Conservation (phyloP, 2,329 filamentous ascomycete genomes). For the Shiraia sp. region DNA sequence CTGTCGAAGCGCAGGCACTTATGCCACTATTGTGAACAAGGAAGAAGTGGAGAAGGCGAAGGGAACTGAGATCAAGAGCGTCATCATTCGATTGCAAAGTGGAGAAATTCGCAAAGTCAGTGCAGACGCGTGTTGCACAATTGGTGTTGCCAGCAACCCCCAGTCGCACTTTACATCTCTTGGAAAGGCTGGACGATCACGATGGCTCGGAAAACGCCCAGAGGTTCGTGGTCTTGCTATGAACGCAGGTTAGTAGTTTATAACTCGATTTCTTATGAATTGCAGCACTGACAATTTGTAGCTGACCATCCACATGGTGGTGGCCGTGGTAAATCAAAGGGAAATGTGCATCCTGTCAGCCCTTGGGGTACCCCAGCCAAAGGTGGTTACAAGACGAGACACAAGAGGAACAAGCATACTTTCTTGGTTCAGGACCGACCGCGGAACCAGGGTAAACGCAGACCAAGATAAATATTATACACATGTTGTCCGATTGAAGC, state of each 20-base stretch:
- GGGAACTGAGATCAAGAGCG: slow-evolving; percentile 71
- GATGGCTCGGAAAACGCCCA: slow-evolving; percentile 92
- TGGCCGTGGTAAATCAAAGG: slow-evolving; percentile 99
- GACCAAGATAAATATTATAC: slow-evolving; percentile 41
- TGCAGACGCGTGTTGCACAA: slow-evolving; percentile 90
- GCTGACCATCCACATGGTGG: slow-evolving; percentile 97
- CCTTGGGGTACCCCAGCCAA: slow-evolving; percentile 94
- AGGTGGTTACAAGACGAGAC: slow-evolving; percentile 88
- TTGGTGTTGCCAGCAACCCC: slow-evolving; percentile 91
- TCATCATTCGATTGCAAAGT: slow-evolving; percentile 85
- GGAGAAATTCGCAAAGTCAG: slow-evolving; percentile 89
- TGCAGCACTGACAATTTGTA: slow-evolving; percentile 35
- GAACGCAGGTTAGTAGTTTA: slow-evolving; percentile 73
- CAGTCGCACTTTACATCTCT: slow-evolving; percentile 88
- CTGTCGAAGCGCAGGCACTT: slow-evolving; percentile 92
- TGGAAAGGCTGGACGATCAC: slow-evolving; percentile 90
- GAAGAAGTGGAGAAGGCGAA: slow-evolving; percentile 67
- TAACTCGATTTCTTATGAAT: not conserved
- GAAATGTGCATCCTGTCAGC: slow-evolving; percentile 91
- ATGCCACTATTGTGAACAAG: slow-evolving; percentile 85
- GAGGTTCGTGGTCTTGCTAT: slow-evolving; percentile 97
- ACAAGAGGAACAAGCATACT: slow-evolving; percentile 87
- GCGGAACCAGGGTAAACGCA: slow-evolving; percentile 89
- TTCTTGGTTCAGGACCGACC: slow-evolving; percentile 82
- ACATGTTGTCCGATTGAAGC: slow-evolving; percentile 16